Base-by-base conservation (phyloP, 805 yeast genomes). In the Nematodospora valgi region DNA sequence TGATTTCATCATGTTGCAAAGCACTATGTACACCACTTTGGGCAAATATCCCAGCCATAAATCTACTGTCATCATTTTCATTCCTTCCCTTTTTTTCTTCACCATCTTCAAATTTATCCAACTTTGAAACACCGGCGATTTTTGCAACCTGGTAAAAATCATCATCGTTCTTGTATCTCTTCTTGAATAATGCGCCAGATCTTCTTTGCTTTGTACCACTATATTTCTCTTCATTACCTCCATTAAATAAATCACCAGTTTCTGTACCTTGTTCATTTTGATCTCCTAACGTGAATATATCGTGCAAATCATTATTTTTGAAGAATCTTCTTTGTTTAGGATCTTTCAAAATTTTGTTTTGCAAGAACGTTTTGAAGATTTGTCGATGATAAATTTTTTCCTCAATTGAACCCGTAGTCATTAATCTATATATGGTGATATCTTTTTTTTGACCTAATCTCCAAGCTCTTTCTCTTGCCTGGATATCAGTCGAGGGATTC, bases 401-500 rank as follows among this genome's bases (percentile, higher is more conserved):
- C 52, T 93, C 98, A 29, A 91, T 93, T 0, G 96, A 79, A 0
- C 98, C 97, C 2, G 96, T 87, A 28, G 88, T 85, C 86, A 93
- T 87, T 27, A 93, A 65, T 39, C 98, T 64, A 49, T 91, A 93
- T 23, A 91, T 89, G 5, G 88, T 78, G 6, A 91, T 97, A 47
- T 89, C 96, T 39, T 81, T 78, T 54, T 84, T 89, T 57, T 91
- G 98, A 1, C 98, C 98, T 43, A 91, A 69, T 45, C 98, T 70
- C 98, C 98, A 93, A 0, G 98, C 97, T 32, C 98, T 64, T 56
- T 91, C 98, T 40, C 98, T 70, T 0, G 98, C 98, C 59, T 91
- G 98, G 40, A 89, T 72, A 63, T 91, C 98, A 0, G 98, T 93
- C 1, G 96, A 87, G 1, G 98, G 98, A 52, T 91, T 91, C 98